phyloP scores from a whole-genome alignment of 345 rosid species.

The Populus deltoides region DNA sequence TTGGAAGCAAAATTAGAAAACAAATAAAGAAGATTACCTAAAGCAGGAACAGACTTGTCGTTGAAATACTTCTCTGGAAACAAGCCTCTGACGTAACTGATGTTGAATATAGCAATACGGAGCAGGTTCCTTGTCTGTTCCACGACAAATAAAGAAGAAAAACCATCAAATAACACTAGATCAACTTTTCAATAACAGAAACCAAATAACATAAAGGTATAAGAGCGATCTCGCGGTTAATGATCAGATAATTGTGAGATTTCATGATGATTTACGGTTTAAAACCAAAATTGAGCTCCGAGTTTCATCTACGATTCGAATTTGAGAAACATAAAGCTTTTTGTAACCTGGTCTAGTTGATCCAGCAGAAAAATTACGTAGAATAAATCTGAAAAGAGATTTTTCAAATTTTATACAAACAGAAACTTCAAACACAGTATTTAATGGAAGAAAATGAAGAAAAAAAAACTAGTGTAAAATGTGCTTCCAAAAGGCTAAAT shows the following conservation, averaged over 20 bases:
- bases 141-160: background rate
- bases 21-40: constrained; percentile 45
- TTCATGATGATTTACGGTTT: background rate
- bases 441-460: background rate
- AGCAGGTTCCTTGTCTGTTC: constrained; percentile 83
- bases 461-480: background rate
- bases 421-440: background rate
- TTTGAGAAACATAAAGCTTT: background rate
- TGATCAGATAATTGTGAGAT: background rate
- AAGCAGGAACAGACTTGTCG: constrained; percentile 92
- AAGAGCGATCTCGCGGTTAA: background rate
- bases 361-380: background rate
- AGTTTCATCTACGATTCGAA: background rate
- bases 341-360: background rate
- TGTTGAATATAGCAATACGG: constrained; percentile 91
- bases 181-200: background rate
- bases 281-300: background rate
- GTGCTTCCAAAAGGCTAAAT: background rate
- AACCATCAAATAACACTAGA: constrained; percentile 4
- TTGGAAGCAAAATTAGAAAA: background rate
- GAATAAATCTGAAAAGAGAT: background rate
- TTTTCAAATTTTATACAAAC: background rate
- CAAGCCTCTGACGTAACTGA: constrained; percentile 92
- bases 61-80: constrained; percentile 95
- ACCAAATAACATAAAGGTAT: background rate